Evolutionary conservation across 1,139 yeast species (phyloP).

Genomic region (Magnusiomyces sp.): DNA sequence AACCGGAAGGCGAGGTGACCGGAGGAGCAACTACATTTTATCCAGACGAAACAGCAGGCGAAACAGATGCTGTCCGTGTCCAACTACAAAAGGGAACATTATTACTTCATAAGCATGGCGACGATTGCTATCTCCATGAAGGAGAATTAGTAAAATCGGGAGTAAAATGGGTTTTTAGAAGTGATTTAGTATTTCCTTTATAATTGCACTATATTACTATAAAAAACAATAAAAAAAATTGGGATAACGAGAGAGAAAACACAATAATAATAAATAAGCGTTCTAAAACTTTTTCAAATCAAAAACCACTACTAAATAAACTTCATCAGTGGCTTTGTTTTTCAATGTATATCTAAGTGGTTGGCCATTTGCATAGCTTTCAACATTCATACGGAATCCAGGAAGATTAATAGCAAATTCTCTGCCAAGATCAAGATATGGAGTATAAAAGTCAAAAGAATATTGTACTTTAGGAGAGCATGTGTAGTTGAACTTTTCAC

Average conservation of each 20-base stretch:
- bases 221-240: background rate
- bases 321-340: constrained; percentile 16
- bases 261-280: background rate
- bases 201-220: background rate
- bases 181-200: constrained; percentile 43
- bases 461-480: constrained; percentile 26
- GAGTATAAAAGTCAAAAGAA: constrained; percentile 39
- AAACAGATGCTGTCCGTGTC: constrained; percentile 27
- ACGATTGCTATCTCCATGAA: constrained; percentile 55
- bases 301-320: constrained; percentile 24
- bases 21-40: constrained; percentile 63
- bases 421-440: constrained; percentile 36
- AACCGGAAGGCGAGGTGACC: constrained; percentile 39
- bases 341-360: constrained; percentile 31
- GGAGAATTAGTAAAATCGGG: constrained; percentile 48
- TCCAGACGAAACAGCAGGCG: constrained; percentile 24
- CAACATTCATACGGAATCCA: constrained; percentile 37
- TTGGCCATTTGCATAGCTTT: constrained; percentile 35
- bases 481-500: constrained; percentile 29
- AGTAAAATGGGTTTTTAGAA: constrained; percentile 56
- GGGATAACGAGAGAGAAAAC: background rate
- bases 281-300: constrained; percentile 10
- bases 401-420: constrained; percentile 38
- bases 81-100: constrained; percentile 53
- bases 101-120: constrained; percentile 57